phyloP scores from a whole-genome alignment of 2,329 filamentous ascomycete genomes.

The Fusarium coicis region DNA sequence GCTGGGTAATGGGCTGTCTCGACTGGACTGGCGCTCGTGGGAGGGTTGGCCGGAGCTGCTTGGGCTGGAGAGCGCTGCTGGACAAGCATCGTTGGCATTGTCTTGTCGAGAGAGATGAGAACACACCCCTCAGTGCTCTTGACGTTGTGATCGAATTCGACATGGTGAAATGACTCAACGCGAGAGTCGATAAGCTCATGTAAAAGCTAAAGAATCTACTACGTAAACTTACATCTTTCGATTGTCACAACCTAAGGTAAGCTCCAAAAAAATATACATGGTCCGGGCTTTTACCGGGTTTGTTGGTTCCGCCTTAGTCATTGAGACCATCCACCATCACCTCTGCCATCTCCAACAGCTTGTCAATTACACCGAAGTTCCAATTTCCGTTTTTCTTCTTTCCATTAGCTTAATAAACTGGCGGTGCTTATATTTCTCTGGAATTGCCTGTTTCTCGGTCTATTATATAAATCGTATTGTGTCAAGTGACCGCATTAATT shows the following conservation, averaged over 20 bases:
- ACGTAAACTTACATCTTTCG: constrained; percentile 44
- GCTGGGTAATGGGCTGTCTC: constrained; percentile 51
- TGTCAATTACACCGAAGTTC: constrained; percentile 22
- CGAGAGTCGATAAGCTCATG: constrained; percentile 27
- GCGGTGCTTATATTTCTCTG: background rate
- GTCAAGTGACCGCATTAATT: constrained; percentile 29
- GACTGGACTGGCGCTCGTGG: constrained; percentile 46
- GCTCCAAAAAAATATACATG: constrained; percentile 39
- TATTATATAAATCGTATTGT: constrained; percentile 14
- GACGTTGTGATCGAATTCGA: constrained; percentile 51
- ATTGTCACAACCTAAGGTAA: constrained; percentile 28
- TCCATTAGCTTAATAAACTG: constrained; percentile 9
- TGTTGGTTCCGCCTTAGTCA: constrained; percentile 36
- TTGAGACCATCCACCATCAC: constrained; percentile 15
- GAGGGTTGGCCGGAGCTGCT: constrained; percentile 50
- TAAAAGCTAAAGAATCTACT: constrained; percentile 33
- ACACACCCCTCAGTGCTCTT: constrained; percentile 49
- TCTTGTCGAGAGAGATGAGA: constrained; percentile 47
- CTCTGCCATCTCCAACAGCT: constrained; percentile 3
- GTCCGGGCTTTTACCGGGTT: constrained; percentile 43
- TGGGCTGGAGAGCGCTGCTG: constrained; percentile 48
- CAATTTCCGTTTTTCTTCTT: background rate
- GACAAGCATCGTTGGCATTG: constrained; percentile 59
- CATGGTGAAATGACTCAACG: constrained; percentile 48
- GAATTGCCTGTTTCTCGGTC: background rate